Percentiles rank a stretch among this genome's conserved stretches.
phyloP scores from a whole-genome alignment of 768 basidiomycete species.

The Sutorius australiensis region DNA sequence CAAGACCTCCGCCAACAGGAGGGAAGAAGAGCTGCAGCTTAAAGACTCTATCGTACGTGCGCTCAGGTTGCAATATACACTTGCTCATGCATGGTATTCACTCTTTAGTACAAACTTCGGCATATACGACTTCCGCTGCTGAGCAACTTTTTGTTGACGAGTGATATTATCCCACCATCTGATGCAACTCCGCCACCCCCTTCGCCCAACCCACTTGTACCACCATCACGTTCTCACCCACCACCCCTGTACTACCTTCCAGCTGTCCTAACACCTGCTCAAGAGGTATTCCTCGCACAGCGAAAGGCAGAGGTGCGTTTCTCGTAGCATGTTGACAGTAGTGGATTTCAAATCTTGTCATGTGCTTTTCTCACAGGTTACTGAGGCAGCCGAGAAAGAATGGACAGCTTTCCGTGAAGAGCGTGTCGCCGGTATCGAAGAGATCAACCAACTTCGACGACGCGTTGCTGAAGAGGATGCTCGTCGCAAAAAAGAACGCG shows the following conservation, averaged over 20 bases:
- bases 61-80: background rate
- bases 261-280: constrained; percentile 58
- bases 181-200: constrained; percentile 29
- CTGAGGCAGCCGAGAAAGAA: constrained; percentile 62
- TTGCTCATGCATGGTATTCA: background rate
- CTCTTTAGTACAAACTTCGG: constrained; percentile 64
- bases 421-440: constrained; percentile 52
- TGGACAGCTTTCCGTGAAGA: constrained; percentile 65
- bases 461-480: constrained; percentile 66
- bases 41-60: constrained; percentile 74
- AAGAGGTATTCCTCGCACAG: constrained; percentile 61
- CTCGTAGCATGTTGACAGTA: background rate
- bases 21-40: constrained; percentile 77
- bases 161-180: constrained; percentile 54
- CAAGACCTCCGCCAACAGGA: constrained; percentile 68
- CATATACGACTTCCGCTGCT: constrained; percentile 66
- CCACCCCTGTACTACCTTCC: constrained; percentile 79
- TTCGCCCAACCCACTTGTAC: constrained; percentile 38
- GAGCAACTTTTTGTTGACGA: constrained; percentile 72
- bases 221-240: constrained; percentile 61
- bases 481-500: constrained; percentile 41
- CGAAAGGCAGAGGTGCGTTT: constrained; percentile 59
- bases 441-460: constrained; percentile 58
- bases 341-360: background rate
- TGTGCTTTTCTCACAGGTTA: constrained; percentile 40